These are phyloP conservation scores for Mycena vitilis DNA, from an alignment of 768 basidiomycete genomes.

Conservation along the genomic window DNA sequence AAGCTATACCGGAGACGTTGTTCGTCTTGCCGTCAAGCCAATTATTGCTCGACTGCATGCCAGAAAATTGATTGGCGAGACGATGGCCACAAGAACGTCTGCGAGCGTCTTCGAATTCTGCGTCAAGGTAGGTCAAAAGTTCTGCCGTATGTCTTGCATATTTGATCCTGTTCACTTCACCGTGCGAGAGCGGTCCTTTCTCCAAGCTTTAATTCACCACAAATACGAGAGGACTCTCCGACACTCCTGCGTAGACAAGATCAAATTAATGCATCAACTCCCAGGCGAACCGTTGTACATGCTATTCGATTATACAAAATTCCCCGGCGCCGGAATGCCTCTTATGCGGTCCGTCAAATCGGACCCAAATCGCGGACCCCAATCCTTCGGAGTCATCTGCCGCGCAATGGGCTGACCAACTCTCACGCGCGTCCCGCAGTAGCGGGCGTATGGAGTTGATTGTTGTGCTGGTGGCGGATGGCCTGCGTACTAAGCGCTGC, in stretches of 20 bases:
- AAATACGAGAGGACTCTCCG: background rate
- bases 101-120: too few relatives aligned
- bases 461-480: slow-evolving; percentile 9
- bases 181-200: background rate
- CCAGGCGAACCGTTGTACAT: slow-evolving; percentile 3
- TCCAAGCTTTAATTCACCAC: background rate
- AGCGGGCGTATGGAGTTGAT: slow-evolving; percentile 6
- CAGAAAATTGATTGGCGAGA: too few relatives aligned
- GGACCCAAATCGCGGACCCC: background rate
- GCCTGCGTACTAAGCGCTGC: background rate
- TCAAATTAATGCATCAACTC: background rate
- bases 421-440: slow-evolving; percentile 3
- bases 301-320: slow-evolving; percentile 12
- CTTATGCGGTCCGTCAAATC: background rate
- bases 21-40: background rate
- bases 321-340: background rate
- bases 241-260: background rate
- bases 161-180: background rate
- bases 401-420: slow-evolving; percentile 5
- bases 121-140: too few relatives aligned
- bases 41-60: background rate
- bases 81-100: too few relatives aligned
- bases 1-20: background rate
- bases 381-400: background rate
- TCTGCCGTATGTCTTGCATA: too few relatives aligned